These are phyloP conservation scores for Cajanus cajan DNA, from an alignment of 306 rosid species.

Conservation along the genomic window DNA sequence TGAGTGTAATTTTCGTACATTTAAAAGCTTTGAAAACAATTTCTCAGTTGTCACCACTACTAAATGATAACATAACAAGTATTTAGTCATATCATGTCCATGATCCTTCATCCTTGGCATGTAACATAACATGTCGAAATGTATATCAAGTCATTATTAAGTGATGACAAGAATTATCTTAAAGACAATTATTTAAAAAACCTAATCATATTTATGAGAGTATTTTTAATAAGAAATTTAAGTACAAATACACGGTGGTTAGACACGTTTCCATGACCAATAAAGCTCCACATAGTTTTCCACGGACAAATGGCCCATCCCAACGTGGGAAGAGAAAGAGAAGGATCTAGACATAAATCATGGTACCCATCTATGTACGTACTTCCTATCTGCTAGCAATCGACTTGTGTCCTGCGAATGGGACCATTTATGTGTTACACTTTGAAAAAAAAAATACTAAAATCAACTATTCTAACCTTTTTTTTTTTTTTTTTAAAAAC, in stretches of 20 bases:
- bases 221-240: not conserved
- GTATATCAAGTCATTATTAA: not conserved
- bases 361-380: not conserved
- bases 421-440: not conserved
- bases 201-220: too few relatives aligned
- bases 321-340: not conserved
- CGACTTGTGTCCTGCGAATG: not conserved
- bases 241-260: not conserved
- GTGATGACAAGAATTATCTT: not conserved
- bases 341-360: constrained; percentile 5
- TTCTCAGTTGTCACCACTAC: too few relatives aligned
- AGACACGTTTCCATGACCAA: not conserved
- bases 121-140: not conserved
- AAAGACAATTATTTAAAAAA: not conserved
- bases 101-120: not conserved
- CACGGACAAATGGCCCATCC: constrained; percentile 3
- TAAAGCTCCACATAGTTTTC: not conserved
- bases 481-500: too few relatives aligned
- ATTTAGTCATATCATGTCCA: not conserved
- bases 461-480: not conserved
- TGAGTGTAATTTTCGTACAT: too few relatives aligned
- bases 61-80: not conserved
- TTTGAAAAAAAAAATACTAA: not conserved
- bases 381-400: not conserved
- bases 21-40: too few relatives aligned